Conservation (phyloP, 139 green algal genomes). For the Chlamydomonas incerta region DNA sequence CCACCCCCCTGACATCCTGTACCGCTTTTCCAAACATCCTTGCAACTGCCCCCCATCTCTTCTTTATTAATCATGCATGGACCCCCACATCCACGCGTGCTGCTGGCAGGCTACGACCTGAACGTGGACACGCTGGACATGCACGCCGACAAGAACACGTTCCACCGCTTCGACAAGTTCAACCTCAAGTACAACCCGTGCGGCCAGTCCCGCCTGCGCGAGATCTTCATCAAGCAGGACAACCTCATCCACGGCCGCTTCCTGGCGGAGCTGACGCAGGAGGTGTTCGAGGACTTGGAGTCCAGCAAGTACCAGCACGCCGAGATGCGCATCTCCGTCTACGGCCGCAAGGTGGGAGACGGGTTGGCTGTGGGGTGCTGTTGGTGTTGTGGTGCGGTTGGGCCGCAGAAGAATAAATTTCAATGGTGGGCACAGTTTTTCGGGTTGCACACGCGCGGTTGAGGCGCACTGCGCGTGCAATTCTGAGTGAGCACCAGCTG, state of each 20-base stretch:
- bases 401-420: too few species aligned
- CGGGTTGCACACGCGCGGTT: too few species aligned
- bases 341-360: conserved; percentile 72
- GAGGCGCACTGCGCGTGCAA: too few species aligned
- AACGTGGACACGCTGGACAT: conserved; percentile 99
- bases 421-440: too few species aligned
- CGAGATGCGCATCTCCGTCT: conserved; percentile 74
- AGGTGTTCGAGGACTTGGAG: conserved; percentile 91
- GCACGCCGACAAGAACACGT: conserved; percentile 99
- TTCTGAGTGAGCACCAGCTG: too few species aligned
- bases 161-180: conserved; percentile 94
- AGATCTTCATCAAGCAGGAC: conserved; percentile 99
- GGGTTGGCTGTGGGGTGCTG: too few species aligned
- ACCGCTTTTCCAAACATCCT: too few species aligned
- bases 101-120: conserved; percentile 87
- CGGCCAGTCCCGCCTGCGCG: conserved; percentile 94
- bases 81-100: too few species aligned
- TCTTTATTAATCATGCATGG: neutral
- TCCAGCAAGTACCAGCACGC: conserved; percentile 96
- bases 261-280: conserved; percentile 96
- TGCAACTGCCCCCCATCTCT: neutral
- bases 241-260: conserved; percentile 95
- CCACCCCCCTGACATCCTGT: too few species aligned
- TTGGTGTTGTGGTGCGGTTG: too few species aligned
- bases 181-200: conserved; percentile 99